Evolutionary conservation across 2,329 filamentous ascomycete species (phyloP), one percentile per base, ranked within the genome.

Genomic region (Cytospora mali): DNA sequence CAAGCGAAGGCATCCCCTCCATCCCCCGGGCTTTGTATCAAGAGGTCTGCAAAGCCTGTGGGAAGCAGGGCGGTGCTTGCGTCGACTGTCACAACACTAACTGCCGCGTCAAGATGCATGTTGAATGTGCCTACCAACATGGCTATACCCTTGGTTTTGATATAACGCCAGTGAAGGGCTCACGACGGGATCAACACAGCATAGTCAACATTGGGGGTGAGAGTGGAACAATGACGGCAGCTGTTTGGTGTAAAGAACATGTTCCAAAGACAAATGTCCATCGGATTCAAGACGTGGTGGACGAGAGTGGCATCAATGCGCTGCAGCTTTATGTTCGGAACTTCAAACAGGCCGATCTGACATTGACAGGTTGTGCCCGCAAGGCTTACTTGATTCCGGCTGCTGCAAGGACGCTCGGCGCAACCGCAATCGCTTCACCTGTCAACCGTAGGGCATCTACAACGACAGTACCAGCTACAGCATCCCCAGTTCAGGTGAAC

Each of bases 291-390:
- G 93, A 97, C 68, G 74, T 85, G 25, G 87, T 90, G 13, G 87
- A 89, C 61, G 87, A 89, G 23, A 81, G 81, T n/a, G 87, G 87
- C n/a, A 76, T 87, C 58, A 96, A 88, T 69, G 92, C 91, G 11
- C 78, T 99, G 55, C 93, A 97, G 74, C 81, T 96, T 28, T 99
- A 91, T 73, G 91, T 90, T 51, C 89, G 89, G 68, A 93, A 89
- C 62, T 97, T 92, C 80, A 99, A 99, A 75, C 94, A 98, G 76
- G 94, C 95, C 10, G 95, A 99, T 73, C 84, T 94, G 48, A 87
- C 91, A 3, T 79, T 97, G 69, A 97, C 93, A 2, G 95, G 95
- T 29, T 97, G 94, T 21, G 92, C 95, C 25, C 89, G 95, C 60
- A 97, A 97, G 76, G 94, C 95, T 25, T 95, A 92, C 64, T 83